Evolutionary conservation across 116 monocot genomes (phyloP), one percentile per base, ranked within the genome.

Genomic region (Iris pallida): DNA sequence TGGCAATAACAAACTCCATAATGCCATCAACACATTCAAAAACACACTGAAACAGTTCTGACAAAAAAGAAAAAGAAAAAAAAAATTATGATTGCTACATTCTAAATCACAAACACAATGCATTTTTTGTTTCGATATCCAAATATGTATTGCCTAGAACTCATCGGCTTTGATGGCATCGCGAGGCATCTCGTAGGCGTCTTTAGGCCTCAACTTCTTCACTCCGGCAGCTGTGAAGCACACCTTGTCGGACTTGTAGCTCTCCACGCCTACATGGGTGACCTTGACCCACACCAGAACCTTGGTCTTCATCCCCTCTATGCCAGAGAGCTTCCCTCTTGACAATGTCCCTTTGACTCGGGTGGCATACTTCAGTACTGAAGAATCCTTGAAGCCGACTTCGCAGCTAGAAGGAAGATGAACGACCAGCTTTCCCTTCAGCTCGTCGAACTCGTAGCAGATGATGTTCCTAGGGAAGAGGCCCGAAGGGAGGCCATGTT

Each of bases 271-370:
- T 3, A 97, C 69, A 47, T 85, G 78, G 10, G 92, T 87, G 5
- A 97, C 92, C 63, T 83, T 89, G 56, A 97, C 92, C 96, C 96
- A 97, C 17, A 97, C 89, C 20, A 97, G 42, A 19, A 87, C 68
- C 44, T 91, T 97, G 8, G 96, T 92, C 81, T 97, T 97, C 96
- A 97, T 85, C 53, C 96, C 96, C 73, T 97, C 96, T 7, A 97
- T 80, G 3, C 65, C 77, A 0, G 89, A 76, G 58, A 97, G 86
- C 83, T 97, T 97, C 4, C 96, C 96, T 69, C 89, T 74, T 5
- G 92, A 80, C 46, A 97, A 49, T 18, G 63, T 61, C 12, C 73
- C 92, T 67, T 97, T 97, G 66, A 97, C 89, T 7, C 96, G 96
- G 19, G 76, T 46, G 0, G 92, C 80, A 30, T 97, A 92, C 61